phyloP scores from a whole-genome alignment of 768 basidiomycete genomes.

The Mycena vitilis region DNA sequence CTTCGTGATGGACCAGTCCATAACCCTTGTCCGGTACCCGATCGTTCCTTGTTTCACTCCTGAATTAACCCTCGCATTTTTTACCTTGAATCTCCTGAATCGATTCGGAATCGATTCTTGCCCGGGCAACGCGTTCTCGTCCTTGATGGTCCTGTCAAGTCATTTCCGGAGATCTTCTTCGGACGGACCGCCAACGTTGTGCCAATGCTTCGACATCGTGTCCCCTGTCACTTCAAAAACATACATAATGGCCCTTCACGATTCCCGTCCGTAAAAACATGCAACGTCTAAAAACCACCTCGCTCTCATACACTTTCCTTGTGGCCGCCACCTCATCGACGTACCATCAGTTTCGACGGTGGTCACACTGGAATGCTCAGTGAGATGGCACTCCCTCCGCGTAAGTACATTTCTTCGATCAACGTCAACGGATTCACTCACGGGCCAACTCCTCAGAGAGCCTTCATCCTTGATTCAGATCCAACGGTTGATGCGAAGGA shows the following conservation, averaged over 20 bases:
- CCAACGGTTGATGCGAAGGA: no score
- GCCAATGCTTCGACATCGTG: neutral
- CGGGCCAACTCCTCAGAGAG: neutral
- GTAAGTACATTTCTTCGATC: neutral
- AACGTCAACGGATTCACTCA: neutral
- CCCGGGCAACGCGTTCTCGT: no score
- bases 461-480: neutral
- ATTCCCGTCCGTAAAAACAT: neutral
- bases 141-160: no score
- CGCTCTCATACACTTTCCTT: neutral
- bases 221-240: neutral
- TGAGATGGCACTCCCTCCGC: neutral
- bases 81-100: no score
- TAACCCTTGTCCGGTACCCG: no score
- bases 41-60: no score
- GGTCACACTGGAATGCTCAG: neutral
- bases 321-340: neutral
- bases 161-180: no score
- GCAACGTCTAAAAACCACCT: neutral
- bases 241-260: neutral
- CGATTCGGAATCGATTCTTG: no score
- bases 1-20: no score
- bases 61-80: no score
- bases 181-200: neutral
- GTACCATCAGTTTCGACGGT: neutral